Conservation (phyloP, 805 yeast genomes). For the Myxozyma neotropica region DNA sequence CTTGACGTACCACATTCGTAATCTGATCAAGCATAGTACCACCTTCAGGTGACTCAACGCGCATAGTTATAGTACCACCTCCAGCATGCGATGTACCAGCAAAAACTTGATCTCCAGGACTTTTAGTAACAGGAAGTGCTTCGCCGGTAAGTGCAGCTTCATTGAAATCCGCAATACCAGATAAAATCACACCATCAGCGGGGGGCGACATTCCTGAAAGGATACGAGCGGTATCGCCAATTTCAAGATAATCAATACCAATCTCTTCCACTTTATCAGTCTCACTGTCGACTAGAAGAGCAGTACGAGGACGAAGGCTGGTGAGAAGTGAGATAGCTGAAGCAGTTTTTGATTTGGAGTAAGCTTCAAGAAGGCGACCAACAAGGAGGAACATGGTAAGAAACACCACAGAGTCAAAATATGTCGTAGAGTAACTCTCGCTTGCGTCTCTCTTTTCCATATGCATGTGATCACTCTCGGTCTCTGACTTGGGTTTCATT, state of each 20-base stretch:
- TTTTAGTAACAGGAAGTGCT: slow-evolving; percentile 57
- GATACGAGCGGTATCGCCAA: slow-evolving; percentile 73
- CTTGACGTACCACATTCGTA: slow-evolving; percentile 68
- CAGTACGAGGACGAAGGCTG: slow-evolving; percentile 53
- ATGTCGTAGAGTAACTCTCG: slow-evolving; percentile 60
- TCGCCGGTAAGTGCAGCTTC: slow-evolving; percentile 94
- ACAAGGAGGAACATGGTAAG: slow-evolving; percentile 69
- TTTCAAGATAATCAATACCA: slow-evolving; percentile 58
- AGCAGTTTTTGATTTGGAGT: slow-evolving; percentile 68
- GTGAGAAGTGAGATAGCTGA: slow-evolving; percentile 61
- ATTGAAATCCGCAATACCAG: slow-evolving; percentile 79
- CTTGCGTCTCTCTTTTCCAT: slow-evolving; percentile 1
- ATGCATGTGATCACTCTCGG: neutral
- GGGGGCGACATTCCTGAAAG: slow-evolving; percentile 54
- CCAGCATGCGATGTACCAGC: slow-evolving; percentile 75
- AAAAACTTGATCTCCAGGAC: slow-evolving; percentile 65
- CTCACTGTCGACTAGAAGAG: slow-evolving; percentile 48
- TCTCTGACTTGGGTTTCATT: slow-evolving; percentile 25
- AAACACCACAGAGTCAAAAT: slow-evolving; percentile 79
- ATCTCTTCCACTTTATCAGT: slow-evolving; percentile 33
- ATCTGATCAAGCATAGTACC: slow-evolving; percentile 71
- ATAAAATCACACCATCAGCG: slow-evolving; percentile 72
- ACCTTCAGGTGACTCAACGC: slow-evolving; percentile 60
- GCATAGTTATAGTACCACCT: slow-evolving; percentile 55
- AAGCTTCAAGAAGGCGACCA: slow-evolving; percentile 69